Base-by-base conservation (phyloP, 495 filamentous ascomycete genomes). In the Delitschia confertaspora region DNA sequence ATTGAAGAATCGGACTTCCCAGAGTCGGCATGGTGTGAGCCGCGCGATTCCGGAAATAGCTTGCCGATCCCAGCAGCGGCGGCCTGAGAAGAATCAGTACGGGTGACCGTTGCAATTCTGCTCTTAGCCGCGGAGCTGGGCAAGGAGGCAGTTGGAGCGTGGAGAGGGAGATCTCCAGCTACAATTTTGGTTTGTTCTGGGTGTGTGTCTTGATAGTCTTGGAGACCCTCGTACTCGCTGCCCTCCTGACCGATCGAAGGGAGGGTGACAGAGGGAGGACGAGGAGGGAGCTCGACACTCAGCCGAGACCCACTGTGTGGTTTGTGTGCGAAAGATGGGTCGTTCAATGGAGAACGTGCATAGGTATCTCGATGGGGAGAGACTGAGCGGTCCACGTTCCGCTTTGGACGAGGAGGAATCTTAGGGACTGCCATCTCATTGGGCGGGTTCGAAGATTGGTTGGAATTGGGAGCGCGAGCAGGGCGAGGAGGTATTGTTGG, bases 231-330 rank as follows among this genome's bases (percentile, higher is more conserved):
- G 62, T 95, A 95, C 66, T 95, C 88, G 45, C 69, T 78, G 41
- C 88, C 88, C 65, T 95, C 88, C 61, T 94, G 79, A 22, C 88
- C 88, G 39, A 93, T 69, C 2, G 83, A 82, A 14, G 88, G 87
- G 55, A 94, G 77, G 22, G 78, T 75, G 35, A 88, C 80, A 57
- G 83, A 91, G 24, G 80, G 79, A 3, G 84, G 76, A 24, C 84
- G 81, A 22, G 51, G 62, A 18, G 75, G 76, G 31, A 72, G 44
- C 47, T 79, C 73, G 23, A 60, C 45, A 29, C 35, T 45, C 21
- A 72, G 69, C 46, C 65, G 61, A 33, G 68, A 66, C 20, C 68
- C 60, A 44, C 51, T 58, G 45, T 57, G 41, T 51, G 51, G 58
- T 26, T 74, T 57, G 33, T 65, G 59, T 23, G 68, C 69, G 37